Evolutionary conservation across 2,329 filamentous ascomycete genomes (phyloP), one percentile per base, ranked within the genome.

Genomic region (Aphanocladium album): DNA sequence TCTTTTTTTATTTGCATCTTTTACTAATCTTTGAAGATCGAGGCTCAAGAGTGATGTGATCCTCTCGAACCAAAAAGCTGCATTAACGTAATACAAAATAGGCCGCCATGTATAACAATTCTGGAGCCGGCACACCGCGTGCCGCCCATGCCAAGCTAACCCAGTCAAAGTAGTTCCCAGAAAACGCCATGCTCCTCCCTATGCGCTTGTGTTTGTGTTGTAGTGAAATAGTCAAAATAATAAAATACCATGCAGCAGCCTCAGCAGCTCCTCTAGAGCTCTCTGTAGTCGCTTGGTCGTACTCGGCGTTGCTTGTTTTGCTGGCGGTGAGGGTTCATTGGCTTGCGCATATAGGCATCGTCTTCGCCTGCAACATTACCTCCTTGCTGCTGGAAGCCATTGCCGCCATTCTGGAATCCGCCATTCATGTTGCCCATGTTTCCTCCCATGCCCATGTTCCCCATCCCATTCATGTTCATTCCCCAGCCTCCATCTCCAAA

Each of bases 261-360:
- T 54, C 53, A 50, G 19, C 35, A 17, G 45, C 52, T 39, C 25
- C 14, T 49, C 60, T 78, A 70, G 53, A 96, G 80, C 77, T 96
- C 91, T 65, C 90, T 84, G 73, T 95, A 98, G 76, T 99, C 95
- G 72, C 91, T 95, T 12, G 93, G 93, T 60, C 95, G 84, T 59
- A 90, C 86, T 67, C 91, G 83, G 65, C 89, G 85, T 68, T 91
- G 88, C 68, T 89, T 85, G 70, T 92, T 91, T 73, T 93, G 89
- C 71, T 95, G 90, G 55, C 95, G 86, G 71, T 96, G 90, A 2
- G 93, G 93, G 71, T 99, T 99, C 64, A 98, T 90, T 0, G 95
- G 95, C 73, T 96, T 93, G 61, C 95, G 85, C 73, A 98, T 96
- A 76, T 99, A 99, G 7, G 95, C 90, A 62, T 92, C 91, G 61